phyloP scores from a whole-genome alignment of 1,284 basidiomycete genomes.

The Cutaneotrichosporon arboriforme region DNA sequence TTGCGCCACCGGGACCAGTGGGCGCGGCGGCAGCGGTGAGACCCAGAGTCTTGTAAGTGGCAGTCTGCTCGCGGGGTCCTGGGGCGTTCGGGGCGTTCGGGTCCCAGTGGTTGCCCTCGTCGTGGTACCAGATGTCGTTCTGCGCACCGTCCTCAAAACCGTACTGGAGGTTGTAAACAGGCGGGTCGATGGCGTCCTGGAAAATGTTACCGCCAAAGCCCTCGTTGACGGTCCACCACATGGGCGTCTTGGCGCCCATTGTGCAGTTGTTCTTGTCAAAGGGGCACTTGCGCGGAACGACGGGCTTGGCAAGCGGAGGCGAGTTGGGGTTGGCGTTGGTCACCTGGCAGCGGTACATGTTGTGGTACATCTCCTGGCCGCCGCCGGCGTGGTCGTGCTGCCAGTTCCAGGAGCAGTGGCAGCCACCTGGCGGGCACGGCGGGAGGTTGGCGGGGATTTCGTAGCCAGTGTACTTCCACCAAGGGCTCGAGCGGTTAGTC shows the following conservation, averaged over 20 bases:
- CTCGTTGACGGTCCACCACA: constrained; percentile 8
- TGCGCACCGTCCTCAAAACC: constrained; percentile 49
- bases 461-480: constrained; percentile 59
- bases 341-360: constrained; percentile 35
- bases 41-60: too few species aligned
- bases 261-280: constrained; percentile 11
- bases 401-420: constrained; percentile 69
- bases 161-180: constrained; percentile 40
- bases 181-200: constrained; percentile 19
- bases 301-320: constrained; percentile 14
- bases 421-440: constrained; percentile 58
- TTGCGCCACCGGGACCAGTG: too few species aligned
- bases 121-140: constrained; percentile 18
- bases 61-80: too few species aligned
- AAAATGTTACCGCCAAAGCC: constrained; percentile 55
- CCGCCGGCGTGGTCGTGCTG: constrained; percentile 42
- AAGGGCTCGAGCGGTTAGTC: constrained; percentile 66
- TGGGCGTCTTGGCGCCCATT: constrained; percentile 8
- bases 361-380: constrained; percentile 33
- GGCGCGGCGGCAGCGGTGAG: too few species aligned
- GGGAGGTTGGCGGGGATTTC: constrained; percentile 62
- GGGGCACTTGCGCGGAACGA: constrained; percentile 4
- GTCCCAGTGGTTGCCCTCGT: not conserved
- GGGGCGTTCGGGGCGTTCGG: too few species aligned
- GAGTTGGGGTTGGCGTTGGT: constrained; percentile 31